Evolutionary conservation across 805 yeast species (phyloP).

Genomic region (Yarrowia osloensis): DNA sequence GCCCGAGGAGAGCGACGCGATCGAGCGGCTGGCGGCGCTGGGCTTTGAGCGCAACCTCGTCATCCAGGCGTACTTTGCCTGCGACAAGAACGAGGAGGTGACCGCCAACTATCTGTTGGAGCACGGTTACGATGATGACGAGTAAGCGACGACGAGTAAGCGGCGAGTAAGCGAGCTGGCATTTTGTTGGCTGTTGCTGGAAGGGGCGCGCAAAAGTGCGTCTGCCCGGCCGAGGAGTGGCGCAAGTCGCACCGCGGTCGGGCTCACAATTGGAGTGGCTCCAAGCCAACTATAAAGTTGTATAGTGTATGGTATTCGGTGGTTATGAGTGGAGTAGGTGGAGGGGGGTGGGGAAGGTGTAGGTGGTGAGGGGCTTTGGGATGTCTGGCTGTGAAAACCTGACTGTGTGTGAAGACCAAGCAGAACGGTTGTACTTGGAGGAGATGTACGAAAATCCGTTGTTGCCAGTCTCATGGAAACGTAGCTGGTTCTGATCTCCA

Average conservation of each 20-base stretch:
- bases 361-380: no score
- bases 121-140: constrained; percentile 42
- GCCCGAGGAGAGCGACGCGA: constrained; percentile 85
- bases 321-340: not conserved
- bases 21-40: constrained; percentile 81
- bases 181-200: no score
- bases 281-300: constrained; percentile 14
- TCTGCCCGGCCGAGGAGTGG: not conserved
- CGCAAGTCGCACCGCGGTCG: not conserved
- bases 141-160: not conserved
- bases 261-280: constrained; percentile 7
- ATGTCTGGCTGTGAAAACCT: no score
- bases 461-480: no score
- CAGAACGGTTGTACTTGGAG: no score
- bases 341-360: not conserved
- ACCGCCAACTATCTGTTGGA: constrained; percentile 88
- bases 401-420: no score
- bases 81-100: constrained; percentile 95
- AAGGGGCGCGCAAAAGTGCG: no score
- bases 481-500: no score
- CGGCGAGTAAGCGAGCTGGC: no score
- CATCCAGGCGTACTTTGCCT: constrained; percentile 92
- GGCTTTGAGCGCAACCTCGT: constrained; percentile 90
- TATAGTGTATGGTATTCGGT: constrained; percentile 20
- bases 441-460: no score